These are phyloP conservation scores for Iris pallida DNA, from an alignment of 116 monocot genomes.

Conservation along the genomic window DNA sequence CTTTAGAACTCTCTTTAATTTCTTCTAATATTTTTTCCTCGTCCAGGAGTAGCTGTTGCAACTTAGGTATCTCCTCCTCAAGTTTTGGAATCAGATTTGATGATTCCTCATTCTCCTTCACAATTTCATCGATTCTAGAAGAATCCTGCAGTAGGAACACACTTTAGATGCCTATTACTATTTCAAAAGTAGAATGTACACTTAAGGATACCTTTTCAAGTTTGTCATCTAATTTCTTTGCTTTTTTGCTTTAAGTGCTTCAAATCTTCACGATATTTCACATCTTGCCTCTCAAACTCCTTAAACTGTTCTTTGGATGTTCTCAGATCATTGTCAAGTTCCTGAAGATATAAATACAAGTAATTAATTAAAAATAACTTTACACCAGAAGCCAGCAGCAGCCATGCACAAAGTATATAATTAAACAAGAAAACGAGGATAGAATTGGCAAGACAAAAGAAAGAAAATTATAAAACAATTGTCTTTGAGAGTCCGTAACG, in stretches of 20 bases:
- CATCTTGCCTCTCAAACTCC: conserved; percentile 84
- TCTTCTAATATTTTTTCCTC: conserved; percentile 81
- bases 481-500: no score
- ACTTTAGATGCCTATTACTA: conserved; percentile 2
- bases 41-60: conserved; percentile 56
- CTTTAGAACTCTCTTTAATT: conserved; percentile 70
- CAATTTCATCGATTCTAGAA: conserved; percentile 54
- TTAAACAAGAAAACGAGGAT: neutral
- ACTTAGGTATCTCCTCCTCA: conserved; percentile 72
- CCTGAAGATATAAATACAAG: conserved; percentile 33
- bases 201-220: conserved; percentile 52
- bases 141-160: conserved; percentile 53
- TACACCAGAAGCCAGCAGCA: neutral
- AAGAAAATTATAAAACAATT: no score
- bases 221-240: conserved; percentile 79
- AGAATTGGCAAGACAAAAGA: neutral
- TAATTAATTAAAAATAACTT: neutral
- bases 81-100: conserved; percentile 70
- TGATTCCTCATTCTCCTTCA: conserved; percentile 64
- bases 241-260: conserved; percentile 90
- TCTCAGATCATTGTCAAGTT: conserved; percentile 74
- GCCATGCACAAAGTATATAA: neutral
- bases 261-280: conserved; percentile 78
- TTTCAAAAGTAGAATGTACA: neutral
- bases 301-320: conserved; percentile 84